Base-by-base conservation (phyloP, 306 rosid species). In the Vigna trinervia region DNA sequence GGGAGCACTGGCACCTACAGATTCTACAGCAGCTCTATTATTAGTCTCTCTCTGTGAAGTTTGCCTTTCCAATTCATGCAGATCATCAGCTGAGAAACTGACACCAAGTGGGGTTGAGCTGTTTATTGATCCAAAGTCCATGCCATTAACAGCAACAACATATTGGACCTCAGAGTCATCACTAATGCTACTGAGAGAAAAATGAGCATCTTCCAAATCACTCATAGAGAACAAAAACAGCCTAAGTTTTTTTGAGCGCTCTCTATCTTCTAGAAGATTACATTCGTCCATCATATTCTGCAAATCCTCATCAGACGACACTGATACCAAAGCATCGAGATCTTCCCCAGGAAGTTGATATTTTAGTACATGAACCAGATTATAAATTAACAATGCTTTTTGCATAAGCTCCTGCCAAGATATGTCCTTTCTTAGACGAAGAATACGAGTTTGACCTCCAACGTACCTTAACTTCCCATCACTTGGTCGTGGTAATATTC, bases 291-390 rank as follows among this genome's bases (percentile, higher is more conserved):
- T 90, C 97, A 92, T 92, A 78, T 92, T 92, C 82, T 83, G 91
- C 67, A 92, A 71, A 81, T 92, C 97, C 84, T 92, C 97, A 73
- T 92, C 97, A 81, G 83, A 87, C 20, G 95, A 84, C 67, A 92
- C 93, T n/a, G 97, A 90, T 61, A 92, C 92, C 75, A 92, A 86
- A 43, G 97, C 96, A 90, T 92, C 97, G 56, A 92, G 96, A 86
- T 92, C 96, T 83, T 92, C 96, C 50, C 95, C 97, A 0, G 96
- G 97, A 74, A 90, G 93, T 88, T 92, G 97, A 87, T 92, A 92
- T 77, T 90, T 92, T 58, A 92, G 78, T 28, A 87, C 58, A 59
- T 81, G 86, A 71, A 86, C 84, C 80, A 87, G 84, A 32, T 74
- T 85, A 68, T 88, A 88, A 68, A 92, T 80, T 60, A 86, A 19